These are phyloP conservation scores for Metschnikowia bowlesiae DNA, from an alignment of 805 yeast genomes.

Conservation along the genomic window DNA sequence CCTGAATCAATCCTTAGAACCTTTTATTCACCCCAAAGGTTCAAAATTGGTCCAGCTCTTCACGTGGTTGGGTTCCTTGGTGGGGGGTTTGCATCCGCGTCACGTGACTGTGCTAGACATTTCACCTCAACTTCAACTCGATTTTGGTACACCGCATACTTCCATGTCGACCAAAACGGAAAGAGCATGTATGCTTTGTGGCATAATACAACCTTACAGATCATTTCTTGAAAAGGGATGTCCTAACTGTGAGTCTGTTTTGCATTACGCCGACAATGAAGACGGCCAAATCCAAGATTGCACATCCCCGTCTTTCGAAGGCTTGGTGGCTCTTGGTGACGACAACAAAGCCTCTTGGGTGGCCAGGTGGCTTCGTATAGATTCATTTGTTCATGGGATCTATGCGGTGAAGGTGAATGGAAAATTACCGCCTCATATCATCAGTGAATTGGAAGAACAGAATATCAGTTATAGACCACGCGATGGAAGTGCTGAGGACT, in stretches of 20 bases:
- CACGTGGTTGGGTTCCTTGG: no score
- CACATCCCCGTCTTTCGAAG: conserved; percentile 95
- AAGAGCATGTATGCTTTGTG: conserved; percentile 97
- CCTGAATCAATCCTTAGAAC: no score
- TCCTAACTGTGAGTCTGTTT: conserved; percentile 90
- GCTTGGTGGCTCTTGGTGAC: conserved; percentile 84
- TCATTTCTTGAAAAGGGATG: conserved; percentile 81
- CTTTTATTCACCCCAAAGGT: no score
- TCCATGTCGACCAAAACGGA: conserved; percentile 58
- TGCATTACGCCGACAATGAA: conserved; percentile 73
- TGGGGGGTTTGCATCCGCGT: background rate
- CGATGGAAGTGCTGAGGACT: conserved; percentile 81
- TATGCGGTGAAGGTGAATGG: conserved; percentile 95
- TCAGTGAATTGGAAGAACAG: conserved; percentile 64
- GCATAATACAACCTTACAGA: conserved; percentile 74
- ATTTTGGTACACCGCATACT: background rate
- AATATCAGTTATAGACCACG: conserved; percentile 89
- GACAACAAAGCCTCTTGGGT: conserved; percentile 85
- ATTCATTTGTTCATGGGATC: conserved; percentile 80
- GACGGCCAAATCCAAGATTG: conserved; percentile 83
- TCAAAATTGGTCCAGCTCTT: no score
- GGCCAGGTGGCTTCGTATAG: conserved; percentile 91
- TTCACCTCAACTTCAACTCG: background rate
- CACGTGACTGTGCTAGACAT: conserved; percentile 2
- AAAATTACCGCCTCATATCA: conserved; percentile 80